phyloP scores from a whole-genome alignment of 176 grass and related monocot genomes.

The Aegilops umbellulata region DNA sequence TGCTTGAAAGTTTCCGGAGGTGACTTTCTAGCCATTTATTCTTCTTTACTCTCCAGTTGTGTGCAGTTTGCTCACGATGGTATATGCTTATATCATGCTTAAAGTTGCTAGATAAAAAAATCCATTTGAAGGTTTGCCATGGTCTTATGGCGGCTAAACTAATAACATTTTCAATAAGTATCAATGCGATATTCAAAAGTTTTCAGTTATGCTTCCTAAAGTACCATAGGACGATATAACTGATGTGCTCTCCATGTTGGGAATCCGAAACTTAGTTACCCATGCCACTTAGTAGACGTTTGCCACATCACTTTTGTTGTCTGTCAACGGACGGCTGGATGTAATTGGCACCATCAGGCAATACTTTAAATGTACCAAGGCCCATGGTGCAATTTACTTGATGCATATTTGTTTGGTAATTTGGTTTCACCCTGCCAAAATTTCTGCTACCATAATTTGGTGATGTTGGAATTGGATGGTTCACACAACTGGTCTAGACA shows the following conservation, averaged over 20 bases:
- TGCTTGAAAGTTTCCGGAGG: conserved; percentile 90
- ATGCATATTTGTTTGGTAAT: not conserved
- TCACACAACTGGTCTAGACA: not conserved
- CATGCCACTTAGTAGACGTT: not conserved
- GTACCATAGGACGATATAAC: not conserved
- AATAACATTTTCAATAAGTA: not conserved
- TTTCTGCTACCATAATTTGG: not conserved
- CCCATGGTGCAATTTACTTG: not conserved
- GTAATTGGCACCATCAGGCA: not conserved
- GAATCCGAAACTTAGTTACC: not conserved
- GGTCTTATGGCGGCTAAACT: not conserved
- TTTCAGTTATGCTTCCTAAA: conserved; percentile 1
- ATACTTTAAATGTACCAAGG: not conserved
- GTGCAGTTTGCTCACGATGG: not conserved
- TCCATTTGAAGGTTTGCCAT: not conserved
- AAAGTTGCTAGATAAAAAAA: not conserved
- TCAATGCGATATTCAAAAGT: not conserved
- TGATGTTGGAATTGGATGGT: not conserved
- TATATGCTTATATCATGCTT: not conserved
- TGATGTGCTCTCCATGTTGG: not conserved
- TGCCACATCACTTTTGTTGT: not conserved
- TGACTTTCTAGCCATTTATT: conserved; percentile 26
- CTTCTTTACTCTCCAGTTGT: not conserved
- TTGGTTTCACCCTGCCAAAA: not conserved
- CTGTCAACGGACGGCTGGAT: not conserved